These are phyloP conservation scores for Wickerhamiella cacticola DNA, from an alignment of 805 yeast genomes.

Conservation along the genomic window DNA sequence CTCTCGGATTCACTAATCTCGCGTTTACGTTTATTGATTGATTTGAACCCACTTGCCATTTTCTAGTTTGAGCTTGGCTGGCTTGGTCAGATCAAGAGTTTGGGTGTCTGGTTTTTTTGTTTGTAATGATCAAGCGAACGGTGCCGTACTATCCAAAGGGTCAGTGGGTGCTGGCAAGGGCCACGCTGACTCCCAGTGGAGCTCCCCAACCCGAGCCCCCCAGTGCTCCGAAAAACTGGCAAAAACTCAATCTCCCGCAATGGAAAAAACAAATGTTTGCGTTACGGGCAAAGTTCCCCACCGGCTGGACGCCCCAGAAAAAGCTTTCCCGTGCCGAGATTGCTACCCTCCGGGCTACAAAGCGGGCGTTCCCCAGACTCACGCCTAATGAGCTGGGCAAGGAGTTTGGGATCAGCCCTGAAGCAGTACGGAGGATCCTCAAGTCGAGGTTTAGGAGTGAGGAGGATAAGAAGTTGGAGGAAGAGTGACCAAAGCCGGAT, in stretches of 20 bases:
- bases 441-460: constrained; percentile 52
- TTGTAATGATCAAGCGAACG: constrained; percentile 6
- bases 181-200: too few species aligned
- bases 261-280: constrained; percentile 67
- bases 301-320: constrained; percentile 55
- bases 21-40: constrained; percentile 7
- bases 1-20: constrained; percentile 1
- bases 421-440: constrained; percentile 67
- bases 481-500: too few species aligned
- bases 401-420: constrained; percentile 62
- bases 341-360: constrained; percentile 48
- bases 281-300: constrained; percentile 46
- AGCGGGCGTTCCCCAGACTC: constrained; percentile 44
- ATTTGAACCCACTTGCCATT: constrained; percentile 1
- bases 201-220: too few species aligned
- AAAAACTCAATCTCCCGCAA: constrained; percentile 37
- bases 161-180: constrained; percentile 5
- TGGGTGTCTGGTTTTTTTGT: background rate
- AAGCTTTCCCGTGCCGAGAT: constrained; percentile 58
- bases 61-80: background rate
- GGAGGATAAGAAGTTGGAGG: constrained; percentile 5
- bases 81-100: background rate
- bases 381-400: constrained; percentile 48
- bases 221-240: constrained; percentile 36
- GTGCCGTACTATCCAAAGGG: constrained; percentile 13